Conservation (phyloP, 176 grass and related monocot genomes). For the Lolium multiflorum region DNA sequence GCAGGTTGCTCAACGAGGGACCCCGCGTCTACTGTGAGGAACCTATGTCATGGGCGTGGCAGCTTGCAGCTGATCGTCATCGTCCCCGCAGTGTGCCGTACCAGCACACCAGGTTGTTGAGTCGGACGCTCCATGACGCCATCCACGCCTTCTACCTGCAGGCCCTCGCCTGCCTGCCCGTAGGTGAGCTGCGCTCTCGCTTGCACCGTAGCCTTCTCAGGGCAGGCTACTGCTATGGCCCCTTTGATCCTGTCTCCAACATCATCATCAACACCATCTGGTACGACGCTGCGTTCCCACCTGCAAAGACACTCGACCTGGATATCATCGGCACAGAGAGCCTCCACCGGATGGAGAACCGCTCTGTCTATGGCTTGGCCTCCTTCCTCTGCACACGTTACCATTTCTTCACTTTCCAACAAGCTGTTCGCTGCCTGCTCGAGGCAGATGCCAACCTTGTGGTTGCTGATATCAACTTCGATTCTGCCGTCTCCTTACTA, state of each 20-base stretch:
- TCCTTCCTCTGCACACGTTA: constrained; percentile 25
- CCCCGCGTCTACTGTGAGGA: not conserved
- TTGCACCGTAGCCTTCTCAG: not conserved
- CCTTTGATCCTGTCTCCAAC: not conserved
- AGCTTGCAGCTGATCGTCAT: not conserved
- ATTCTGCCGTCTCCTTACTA: not conserved
- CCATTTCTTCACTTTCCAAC: not conserved
- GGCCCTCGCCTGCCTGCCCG: not conserved
- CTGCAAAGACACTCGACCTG: not conserved
- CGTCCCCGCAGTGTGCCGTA: not conserved
- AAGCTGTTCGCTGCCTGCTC: not conserved
- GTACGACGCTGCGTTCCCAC: not conserved
- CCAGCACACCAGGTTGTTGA: not conserved
- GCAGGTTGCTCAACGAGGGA: not conserved
- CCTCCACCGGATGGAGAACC: constrained; percentile 17
- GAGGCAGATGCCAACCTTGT: not conserved
- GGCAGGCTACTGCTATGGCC: not conserved
- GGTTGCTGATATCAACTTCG: not conserved
- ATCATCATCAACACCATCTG: constrained; percentile 11
- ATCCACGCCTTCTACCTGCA: not conserved
- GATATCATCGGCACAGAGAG: not conserved
- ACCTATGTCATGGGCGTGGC: not conserved
- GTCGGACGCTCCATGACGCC: not conserved
- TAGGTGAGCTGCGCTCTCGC: not conserved
- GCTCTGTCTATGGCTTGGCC: not conserved